phyloP scores from a whole-genome alignment of 208 protist genomes.

The Wallacemonas sp. region DNA sequence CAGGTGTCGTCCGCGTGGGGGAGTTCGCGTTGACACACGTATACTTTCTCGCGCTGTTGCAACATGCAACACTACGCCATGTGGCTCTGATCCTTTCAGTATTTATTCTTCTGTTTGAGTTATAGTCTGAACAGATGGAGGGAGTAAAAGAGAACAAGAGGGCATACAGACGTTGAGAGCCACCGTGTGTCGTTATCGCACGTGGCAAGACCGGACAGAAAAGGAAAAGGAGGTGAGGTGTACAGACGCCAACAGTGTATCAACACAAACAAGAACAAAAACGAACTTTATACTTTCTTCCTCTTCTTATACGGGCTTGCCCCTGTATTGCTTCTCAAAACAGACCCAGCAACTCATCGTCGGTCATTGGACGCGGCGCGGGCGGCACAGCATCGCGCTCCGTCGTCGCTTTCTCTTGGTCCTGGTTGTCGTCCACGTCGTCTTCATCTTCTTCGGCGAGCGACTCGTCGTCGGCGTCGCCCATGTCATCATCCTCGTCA shows the following conservation, averaged over 20 bases:
- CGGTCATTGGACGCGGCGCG: conserved; percentile 24
- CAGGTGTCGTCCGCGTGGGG: no score
- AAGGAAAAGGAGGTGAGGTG: background rate
- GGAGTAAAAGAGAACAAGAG: no score
- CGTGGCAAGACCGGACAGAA: no score
- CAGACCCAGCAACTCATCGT: conserved; percentile 31
- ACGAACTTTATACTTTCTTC: background rate
- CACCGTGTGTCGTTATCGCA: no score
- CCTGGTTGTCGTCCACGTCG: conserved; percentile 18
- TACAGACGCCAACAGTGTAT: background rate
- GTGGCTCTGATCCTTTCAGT: no score
- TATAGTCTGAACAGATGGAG: no score
- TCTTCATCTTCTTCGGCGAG: conserved; percentile 26
- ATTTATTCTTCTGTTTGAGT: background rate
- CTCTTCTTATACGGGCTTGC: background rate
- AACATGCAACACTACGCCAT: no score
- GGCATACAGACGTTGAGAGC: background rate
- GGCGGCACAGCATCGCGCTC: background rate
- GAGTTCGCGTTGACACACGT: no score
- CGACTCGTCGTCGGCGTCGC: conserved; percentile 28
- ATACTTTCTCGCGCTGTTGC: no score
- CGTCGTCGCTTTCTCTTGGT: conserved; percentile 12
- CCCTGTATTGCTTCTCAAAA: background rate
- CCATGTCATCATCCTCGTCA: conserved; percentile 46
- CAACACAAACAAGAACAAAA: background rate